Evolutionary conservation across 164 flowering plant species (phyloP), one percentile per base, ranked within the genome.

Genomic region (Magnolia officinalis): DNA sequence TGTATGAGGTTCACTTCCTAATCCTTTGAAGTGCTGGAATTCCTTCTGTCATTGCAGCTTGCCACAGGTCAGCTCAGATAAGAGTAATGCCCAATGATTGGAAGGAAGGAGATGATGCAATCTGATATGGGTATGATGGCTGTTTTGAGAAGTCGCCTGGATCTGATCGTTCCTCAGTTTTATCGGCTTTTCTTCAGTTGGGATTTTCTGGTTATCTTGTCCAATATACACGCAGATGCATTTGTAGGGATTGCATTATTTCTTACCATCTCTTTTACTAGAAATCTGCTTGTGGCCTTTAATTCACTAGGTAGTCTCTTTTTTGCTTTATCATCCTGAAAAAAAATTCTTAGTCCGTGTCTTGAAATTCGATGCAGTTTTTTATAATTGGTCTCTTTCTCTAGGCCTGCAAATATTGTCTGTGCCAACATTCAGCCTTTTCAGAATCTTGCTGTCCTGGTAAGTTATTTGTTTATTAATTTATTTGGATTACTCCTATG

Each of bases 361-460:
- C 61, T 55, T 55, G 61, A 55, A 55, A 55, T 55, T 8, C 61
- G 4, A 55, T 55, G 19, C 61, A 55, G 14, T 4, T 55, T 37
- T 55, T 16, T 2, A 55, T 9, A 55, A 11, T 55, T 9, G 0
- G 61, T 55, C 71, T 76, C 67, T 76, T 55, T 19, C 18, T 83
- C 59, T 70, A 95, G 98, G 97, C 88, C 88, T 76, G 97, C 95
- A 79, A 92, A 83, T 83, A 86, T 93, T 77, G 94, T 95, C 75
- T 79, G 81, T 78, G 88, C 97, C 50, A 86, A 84, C 85, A 92
- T 95, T 82, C 98, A 95, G 75, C 97, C 97, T 76, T 82, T 85
- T 74, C 98, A 95, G 76, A 93, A 89, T 81, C 37, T 88, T 45
- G 77, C 74, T 70, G 81, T 88, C 63, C 78, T 89, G 78, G 98